phyloP scores from a whole-genome alignment of 1,284 basidiomycete species.

The Puccinia triticina region DNA sequence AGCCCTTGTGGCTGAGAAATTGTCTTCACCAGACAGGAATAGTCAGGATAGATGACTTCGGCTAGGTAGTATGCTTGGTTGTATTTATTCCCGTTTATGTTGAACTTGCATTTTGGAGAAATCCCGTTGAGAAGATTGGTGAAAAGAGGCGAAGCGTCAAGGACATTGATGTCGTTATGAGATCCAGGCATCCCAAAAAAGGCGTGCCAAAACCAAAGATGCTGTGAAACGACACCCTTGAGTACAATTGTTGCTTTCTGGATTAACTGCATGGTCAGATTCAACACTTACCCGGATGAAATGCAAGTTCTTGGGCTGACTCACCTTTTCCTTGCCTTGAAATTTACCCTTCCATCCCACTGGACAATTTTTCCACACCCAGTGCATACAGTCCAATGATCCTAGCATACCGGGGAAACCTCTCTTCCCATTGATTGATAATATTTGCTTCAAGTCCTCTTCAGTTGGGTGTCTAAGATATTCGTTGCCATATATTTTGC shows the following conservation, averaged over 20 bases:
- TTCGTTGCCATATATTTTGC: not conserved
- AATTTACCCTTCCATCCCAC: not conserved
- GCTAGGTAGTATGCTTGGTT: not conserved
- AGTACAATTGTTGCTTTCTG: too few species aligned
- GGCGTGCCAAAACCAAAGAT: too few species aligned
- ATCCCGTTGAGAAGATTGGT: not conserved
- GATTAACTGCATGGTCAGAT: too few species aligned
- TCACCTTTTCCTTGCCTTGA: slow-evolving; percentile 4
- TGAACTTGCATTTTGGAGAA: not conserved
- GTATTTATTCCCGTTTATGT: not conserved
- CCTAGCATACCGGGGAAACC: slow-evolving; percentile 3
- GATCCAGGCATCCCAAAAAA: too few species aligned
- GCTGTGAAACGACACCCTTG: too few species aligned
- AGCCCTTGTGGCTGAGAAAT: too few species aligned
- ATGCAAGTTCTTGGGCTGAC: too few species aligned
- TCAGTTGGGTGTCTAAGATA: not conserved
- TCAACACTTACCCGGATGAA: too few species aligned
- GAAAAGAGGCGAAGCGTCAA: too few species aligned
- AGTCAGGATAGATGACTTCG: not conserved
- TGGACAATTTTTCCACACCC: slow-evolving; percentile 30
- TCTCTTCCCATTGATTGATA: not conserved
- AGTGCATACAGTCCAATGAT: slow-evolving; percentile 7
- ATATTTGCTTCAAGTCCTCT: not conserved
- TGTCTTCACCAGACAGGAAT: too few species aligned
- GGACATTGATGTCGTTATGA: not conserved